These are phyloP conservation scores for Lepiota brunneoincarnata DNA, from an alignment of 768 basidiomycete genomes.

Conservation along the genomic window DNA sequence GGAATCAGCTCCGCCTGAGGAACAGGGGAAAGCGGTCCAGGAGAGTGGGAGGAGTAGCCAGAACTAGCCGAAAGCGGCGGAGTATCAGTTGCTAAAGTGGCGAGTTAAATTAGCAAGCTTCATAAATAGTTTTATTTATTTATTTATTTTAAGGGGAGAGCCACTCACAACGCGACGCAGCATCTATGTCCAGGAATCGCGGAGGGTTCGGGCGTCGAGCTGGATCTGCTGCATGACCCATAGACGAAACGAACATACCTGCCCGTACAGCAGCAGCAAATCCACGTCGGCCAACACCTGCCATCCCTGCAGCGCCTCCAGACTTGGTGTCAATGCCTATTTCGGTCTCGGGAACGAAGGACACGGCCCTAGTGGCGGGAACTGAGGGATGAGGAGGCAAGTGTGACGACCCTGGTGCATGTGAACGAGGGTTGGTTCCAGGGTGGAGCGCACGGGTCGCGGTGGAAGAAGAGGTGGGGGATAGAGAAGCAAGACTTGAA, in stretches of 20 bases:
- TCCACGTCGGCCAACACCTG: constrained; percentile 84
- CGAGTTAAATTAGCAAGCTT: constrained; percentile 6
- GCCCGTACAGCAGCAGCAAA: constrained; percentile 74
- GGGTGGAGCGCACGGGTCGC: background rate
- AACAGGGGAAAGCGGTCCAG: constrained; percentile 38
- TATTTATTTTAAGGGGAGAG: constrained; percentile 10
- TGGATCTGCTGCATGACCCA: constrained; percentile 15
- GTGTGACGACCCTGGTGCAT: background rate
- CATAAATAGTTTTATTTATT: too few species aligned
- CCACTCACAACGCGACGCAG: constrained; percentile 38
- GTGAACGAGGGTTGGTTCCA: background rate
- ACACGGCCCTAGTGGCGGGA: constrained; percentile 17
- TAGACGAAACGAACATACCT: constrained; percentile 32
- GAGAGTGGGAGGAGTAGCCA: constrained; percentile 43
- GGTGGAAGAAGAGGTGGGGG: background rate
- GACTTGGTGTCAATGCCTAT: constrained; percentile 63
- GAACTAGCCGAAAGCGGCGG: constrained; percentile 50
- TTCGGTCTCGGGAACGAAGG: constrained; percentile 15
- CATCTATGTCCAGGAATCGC: constrained; percentile 45
- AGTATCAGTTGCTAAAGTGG: constrained; percentile 30
- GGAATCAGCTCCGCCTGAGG: constrained; percentile 29
- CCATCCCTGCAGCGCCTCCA: constrained; percentile 84
- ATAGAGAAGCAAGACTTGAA: background rate
- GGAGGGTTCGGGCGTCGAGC: constrained; percentile 34
- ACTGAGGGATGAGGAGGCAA: constrained; percentile 15